A percentile compares a stretch with the other conserved stretches of the same genome.
Conservation (phyloP, 163 green algal genomes). For the Chlorella variabilis region DNA sequence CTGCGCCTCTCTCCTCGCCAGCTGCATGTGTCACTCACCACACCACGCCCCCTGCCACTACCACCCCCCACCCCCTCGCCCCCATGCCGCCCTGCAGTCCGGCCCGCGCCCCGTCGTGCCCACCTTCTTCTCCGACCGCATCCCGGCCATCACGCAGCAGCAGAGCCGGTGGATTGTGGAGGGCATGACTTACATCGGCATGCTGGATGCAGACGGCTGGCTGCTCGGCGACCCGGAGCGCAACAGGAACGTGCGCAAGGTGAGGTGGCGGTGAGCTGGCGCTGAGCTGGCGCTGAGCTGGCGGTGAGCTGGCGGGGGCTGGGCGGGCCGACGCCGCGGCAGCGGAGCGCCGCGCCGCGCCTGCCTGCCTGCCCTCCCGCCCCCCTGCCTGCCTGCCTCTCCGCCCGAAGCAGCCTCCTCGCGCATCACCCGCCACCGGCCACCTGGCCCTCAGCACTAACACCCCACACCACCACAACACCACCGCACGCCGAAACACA, state of each 20-base stretch:
- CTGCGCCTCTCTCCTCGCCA: too few species aligned
- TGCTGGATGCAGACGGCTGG: slow-evolving; percentile 5
- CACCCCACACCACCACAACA: too few species aligned
- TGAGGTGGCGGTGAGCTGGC: too few species aligned
- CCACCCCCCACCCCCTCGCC: too few species aligned
- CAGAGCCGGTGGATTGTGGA: not conserved
- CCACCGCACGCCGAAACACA: too few species aligned
- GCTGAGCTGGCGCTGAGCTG: too few species aligned
- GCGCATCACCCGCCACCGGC: too few species aligned
- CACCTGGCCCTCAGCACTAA: too few species aligned
- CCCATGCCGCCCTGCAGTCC: not conserved
- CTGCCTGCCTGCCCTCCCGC: not conserved
- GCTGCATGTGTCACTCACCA: not conserved
- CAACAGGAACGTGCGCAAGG: not conserved
- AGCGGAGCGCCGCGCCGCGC: too few species aligned
- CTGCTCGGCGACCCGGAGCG: slow-evolving; percentile 8
- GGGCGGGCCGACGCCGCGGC: too few species aligned
- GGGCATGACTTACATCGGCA: not conserved
- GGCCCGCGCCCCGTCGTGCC: not conserved
- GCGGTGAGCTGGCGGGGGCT: not conserved
- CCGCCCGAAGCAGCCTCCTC: too few species aligned
- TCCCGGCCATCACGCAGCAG: not conserved
- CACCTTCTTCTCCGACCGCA: slow-evolving; percentile 24
- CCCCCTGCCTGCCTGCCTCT: not conserved
- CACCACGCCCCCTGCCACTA: too few species aligned